Evolutionary conservation across 805 yeast genomes (phyloP).

Genomic region (Zygosaccharomyces rouxii): DNA sequence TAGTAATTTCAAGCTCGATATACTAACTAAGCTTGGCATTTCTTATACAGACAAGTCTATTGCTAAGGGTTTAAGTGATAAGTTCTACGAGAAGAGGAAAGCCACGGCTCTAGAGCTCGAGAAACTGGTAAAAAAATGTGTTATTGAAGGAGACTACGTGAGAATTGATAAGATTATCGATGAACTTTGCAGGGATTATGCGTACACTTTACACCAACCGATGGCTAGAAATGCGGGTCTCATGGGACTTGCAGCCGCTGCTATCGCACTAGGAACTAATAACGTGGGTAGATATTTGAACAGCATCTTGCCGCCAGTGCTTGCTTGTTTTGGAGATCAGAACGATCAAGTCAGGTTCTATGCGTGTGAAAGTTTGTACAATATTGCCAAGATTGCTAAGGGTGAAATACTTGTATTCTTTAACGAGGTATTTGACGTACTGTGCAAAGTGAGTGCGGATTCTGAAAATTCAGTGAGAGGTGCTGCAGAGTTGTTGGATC

Average conservation of each 20-base stretch:
- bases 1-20: background rate
- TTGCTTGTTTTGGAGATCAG: slow-evolving; percentile 94
- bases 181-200: slow-evolving; percentile 71
- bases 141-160: slow-evolving; percentile 28
- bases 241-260: slow-evolving; percentile 92
- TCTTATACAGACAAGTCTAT: slow-evolving; percentile 52
- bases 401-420: slow-evolving; percentile 89
- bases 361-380: slow-evolving; percentile 93
- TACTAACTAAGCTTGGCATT: slow-evolving; percentile 1
- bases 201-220: slow-evolving; percentile 79
- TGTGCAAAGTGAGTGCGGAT: slow-evolving; percentile 86
- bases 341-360: slow-evolving; percentile 96
- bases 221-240: slow-evolving; percentile 92
- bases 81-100: slow-evolving; percentile 73
- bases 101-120: slow-evolving; percentile 77
- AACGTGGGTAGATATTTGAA: slow-evolving; percentile 82
- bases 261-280: slow-evolving; percentile 82
- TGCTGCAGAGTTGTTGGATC: slow-evolving; percentile 89
- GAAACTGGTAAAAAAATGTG: slow-evolving; percentile 63
- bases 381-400: slow-evolving; percentile 92
- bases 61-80: slow-evolving; percentile 63
- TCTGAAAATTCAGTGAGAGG: slow-evolving; percentile 87
- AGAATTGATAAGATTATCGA: slow-evolving; percentile 52
- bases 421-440: slow-evolving; percentile 90
- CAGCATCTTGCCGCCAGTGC: slow-evolving; percentile 84